Base-by-base conservation (phyloP, 805 yeast species). In the Saccharomycopsis fermentans region DNA sequence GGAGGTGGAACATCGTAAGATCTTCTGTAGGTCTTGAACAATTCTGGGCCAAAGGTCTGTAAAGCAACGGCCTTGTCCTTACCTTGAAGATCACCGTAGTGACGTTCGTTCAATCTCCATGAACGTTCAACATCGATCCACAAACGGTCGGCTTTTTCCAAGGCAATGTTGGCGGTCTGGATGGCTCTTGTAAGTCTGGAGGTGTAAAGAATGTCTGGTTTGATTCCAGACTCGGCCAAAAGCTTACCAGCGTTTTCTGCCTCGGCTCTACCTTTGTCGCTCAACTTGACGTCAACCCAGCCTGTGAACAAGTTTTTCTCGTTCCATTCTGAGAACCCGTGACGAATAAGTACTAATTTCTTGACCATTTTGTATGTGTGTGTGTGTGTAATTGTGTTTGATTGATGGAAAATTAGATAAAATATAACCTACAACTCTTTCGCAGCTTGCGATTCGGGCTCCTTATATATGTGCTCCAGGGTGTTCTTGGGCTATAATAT, bases 271-370 rank as follows among this genome's bases (percentile, higher is more conserved):
- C 98, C 98, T 67, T 81, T 75, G 63, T 80, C 90, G 58, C 92
- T 84, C 73, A 91, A 82, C 70, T 81, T 78, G 67, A 90, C 96
- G 75, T 91, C 98, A 64, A 92, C 97, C 98, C 98, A 91, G 71
- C 98, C 98, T 74, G 97, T 91, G 86, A 91, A 91, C 67, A 91
- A 81, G 83, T 91, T 92, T 81, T 90, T 89, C 77, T 90, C 96
- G 77, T 91, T 91, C 98, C 98, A 91, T 76, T 89, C 97, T 78
- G 96, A 88, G 81, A 92, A 96, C 70, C 98, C 98, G 91, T 91
- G 98, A 82, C 98, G 91, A 67, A 92, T 90, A 73, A 91, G 81
- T 72, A 91, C 84, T 75, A 91, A 81, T 76, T 87, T 90, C 70
- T 72, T 66, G 50, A 36, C 55, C 50, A 43, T 43, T 43, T 43